Percentiles rank a stretch among this genome's conserved stretches.
These are phyloP conservation scores for Candida arabinofermentans DNA, from an alignment of 805 yeast genomes.

Conservation along the genomic window DNA sequence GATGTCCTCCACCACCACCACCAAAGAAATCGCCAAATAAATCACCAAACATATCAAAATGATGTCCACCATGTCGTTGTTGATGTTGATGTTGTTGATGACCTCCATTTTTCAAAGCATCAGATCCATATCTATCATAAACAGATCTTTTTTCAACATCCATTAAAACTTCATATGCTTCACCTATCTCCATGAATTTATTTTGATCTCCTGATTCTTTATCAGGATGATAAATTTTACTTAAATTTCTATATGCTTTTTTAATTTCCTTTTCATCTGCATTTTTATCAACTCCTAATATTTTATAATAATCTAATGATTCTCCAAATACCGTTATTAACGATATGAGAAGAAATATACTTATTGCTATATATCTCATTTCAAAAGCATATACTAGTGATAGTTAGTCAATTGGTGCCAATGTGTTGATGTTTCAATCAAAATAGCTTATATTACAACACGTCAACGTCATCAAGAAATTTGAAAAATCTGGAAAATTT, in stretches of 20 bases:
- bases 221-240: constrained; percentile 91
- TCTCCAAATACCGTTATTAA: constrained; percentile 28
- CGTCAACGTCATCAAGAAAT: too few relatives aligned
- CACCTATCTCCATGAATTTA: constrained; percentile 85
- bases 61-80: constrained; percentile 18
- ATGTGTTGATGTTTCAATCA: too few relatives aligned
- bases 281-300: constrained; percentile 63
- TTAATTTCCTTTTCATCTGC: constrained; percentile 82
- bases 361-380: background rate
- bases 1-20: constrained; percentile 35
- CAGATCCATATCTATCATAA: constrained; percentile 77
- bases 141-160: constrained; percentile 64
- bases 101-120: constrained; percentile 62
- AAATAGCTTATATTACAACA: too few relatives aligned
- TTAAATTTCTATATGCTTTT: constrained; percentile 74
- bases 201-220: constrained; percentile 81
- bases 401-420: too few relatives aligned
- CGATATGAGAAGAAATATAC: background rate
- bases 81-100: constrained; percentile 15
- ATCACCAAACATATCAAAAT: constrained; percentile 47
- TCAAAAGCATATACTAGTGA: too few relatives aligned
- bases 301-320: constrained; percentile 41
- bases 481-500: too few relatives aligned
- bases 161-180: constrained; percentile 83
- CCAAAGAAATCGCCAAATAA: constrained; percentile 65